Conservation (phyloP, 208 protist genomes). For the Sergeia podlipaevii region DNA sequence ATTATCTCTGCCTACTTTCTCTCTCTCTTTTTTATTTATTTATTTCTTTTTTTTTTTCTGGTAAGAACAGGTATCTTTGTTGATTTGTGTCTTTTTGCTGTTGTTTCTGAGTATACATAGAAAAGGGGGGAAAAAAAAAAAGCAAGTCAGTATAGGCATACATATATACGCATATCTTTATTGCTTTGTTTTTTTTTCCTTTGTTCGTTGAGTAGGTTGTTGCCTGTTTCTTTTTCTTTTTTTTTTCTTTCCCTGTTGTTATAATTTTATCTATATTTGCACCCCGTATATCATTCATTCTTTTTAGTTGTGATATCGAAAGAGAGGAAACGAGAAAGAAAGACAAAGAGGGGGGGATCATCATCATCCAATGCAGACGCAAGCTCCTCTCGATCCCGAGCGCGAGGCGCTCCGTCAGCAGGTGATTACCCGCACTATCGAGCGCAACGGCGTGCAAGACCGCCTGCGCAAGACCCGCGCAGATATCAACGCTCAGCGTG, state of each 20-base stretch:
- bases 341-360: no score
- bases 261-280: slow-evolving; percentile 3
- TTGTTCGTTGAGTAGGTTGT: background rate
- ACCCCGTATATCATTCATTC: background rate
- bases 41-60: background rate
- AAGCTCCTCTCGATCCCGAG: slow-evolving; percentile 45
- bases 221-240: slow-evolving; percentile 8
- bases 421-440: slow-evolving; percentile 47
- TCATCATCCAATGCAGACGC: slow-evolving; percentile 47
- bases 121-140: no score
- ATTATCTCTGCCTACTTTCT: background rate
- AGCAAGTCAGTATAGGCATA: no score
- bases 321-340: slow-evolving; percentile 6
- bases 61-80: no score
- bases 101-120: no score
- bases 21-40: slow-evolving; percentile 1
- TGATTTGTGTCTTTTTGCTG: no score
- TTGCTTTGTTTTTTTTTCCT: background rate
- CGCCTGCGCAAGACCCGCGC: slow-evolving; percentile 35
- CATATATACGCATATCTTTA: no score
- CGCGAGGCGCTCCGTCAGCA: slow-evolving; percentile 48
- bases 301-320: background rate
- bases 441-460: slow-evolving; percentile 54
- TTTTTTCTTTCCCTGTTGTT: slow-evolving; percentile 2
- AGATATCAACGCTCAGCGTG: slow-evolving; percentile 69